A percentile compares a stretch with the other conserved stretches of the same genome.
Evolutionary conservation across 2,329 filamentous ascomycete genomes (phyloP).

Genomic region (Aspergillus piperis): DNA sequence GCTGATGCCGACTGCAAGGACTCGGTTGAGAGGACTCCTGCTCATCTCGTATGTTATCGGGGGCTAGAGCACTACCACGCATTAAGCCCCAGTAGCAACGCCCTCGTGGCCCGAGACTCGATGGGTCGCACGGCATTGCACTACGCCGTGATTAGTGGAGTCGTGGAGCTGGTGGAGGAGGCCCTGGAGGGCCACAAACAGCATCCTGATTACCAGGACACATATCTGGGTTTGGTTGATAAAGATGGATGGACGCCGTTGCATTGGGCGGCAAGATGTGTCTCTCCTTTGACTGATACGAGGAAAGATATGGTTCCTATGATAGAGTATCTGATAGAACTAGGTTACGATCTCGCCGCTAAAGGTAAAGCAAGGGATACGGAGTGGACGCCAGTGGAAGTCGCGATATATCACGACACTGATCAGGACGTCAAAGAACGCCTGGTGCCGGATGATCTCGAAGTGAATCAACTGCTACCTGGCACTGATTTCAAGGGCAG

Average conservation of each 20-base stretch:
- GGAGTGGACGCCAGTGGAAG: background rate
- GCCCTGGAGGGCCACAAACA: background rate
- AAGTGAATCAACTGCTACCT: too few species aligned
- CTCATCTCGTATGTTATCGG: background rate
- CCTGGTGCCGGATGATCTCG: too few species aligned
- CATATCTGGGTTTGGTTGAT: background rate
- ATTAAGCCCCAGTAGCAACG: background rate
- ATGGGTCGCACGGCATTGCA: background rate
- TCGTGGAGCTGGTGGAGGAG: background rate
- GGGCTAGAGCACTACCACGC: background rate
- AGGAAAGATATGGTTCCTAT: background rate
- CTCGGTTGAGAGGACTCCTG: background rate
- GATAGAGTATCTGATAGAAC: too few species aligned
- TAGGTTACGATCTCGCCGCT: background rate
- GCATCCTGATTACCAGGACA: background rate
- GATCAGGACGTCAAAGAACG: too few species aligned
- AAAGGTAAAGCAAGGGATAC: background rate
- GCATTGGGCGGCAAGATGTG: background rate
- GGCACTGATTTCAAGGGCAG: too few species aligned
- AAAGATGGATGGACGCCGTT: background rate
- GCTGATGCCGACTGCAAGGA: background rate
- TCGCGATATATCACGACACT: background rate
- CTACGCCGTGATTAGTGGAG: background rate
- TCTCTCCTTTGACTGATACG: background rate
- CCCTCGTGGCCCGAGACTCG: background rate